These are phyloP conservation scores for Salix brachista DNA, from an alignment of 345 rosid genomes.

Conservation along the genomic window DNA sequence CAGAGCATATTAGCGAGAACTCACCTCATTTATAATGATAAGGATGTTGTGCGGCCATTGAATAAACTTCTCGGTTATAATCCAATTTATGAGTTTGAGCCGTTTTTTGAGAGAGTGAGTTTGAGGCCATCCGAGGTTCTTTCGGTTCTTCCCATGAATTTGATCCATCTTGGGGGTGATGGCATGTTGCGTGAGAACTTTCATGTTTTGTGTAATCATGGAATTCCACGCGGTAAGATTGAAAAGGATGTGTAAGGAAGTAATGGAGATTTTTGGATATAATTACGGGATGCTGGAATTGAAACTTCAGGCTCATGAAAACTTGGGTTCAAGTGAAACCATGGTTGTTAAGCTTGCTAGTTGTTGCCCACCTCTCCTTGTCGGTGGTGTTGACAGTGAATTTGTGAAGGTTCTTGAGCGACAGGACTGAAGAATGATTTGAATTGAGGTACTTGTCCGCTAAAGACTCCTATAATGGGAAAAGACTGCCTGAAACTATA, in stretches of 20 bases:
- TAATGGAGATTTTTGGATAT: slow-evolving; percentile 52
- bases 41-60: slow-evolving; percentile 44
- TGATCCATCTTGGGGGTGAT: slow-evolving; percentile 59
- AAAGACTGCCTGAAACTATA: slow-evolving; percentile 44
- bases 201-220: slow-evolving; percentile 53
- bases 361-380: slow-evolving; percentile 54
- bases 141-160: slow-evolving; percentile 42
- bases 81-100: slow-evolving; percentile 84
- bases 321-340: slow-evolving; percentile 49
- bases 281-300: slow-evolving; percentile 40
- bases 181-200: slow-evolving; percentile 57
- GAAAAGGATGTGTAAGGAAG: slow-evolving; percentile 64
- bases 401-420: slow-evolving; percentile 53
- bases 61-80: slow-evolving; percentile 58
- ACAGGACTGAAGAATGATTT: slow-evolving; percentile 50
- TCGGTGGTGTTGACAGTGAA: slow-evolving; percentile 41
- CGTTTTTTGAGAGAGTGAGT: slow-evolving; percentile 73
- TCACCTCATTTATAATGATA: slow-evolving; percentile 50
- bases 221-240: slow-evolving; percentile 64
- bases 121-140: slow-evolving; percentile 44
- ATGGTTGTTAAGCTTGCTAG: slow-evolving; percentile 54
- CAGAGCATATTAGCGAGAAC: slow-evolving; percentile 82
- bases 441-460: slow-evolving; percentile 37
- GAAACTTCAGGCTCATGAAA: slow-evolving; percentile 54
- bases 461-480: slow-evolving; percentile 21